Evolutionary conservation across 2,329 filamentous ascomycete species (phyloP).

Genomic region (Mycocentrospora acerina): DNA sequence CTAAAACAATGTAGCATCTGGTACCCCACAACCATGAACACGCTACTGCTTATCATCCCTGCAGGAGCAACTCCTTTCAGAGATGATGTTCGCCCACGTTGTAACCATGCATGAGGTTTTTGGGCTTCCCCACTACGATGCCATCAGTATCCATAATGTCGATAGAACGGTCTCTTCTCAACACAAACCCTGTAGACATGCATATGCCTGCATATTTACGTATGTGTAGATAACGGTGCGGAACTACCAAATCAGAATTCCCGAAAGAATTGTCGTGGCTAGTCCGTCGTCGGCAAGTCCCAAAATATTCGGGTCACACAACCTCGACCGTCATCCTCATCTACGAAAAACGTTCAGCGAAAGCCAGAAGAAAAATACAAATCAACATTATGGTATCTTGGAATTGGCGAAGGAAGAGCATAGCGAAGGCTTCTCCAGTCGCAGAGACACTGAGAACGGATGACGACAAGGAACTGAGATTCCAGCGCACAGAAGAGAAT

Average conservation of each 20-base stretch:
- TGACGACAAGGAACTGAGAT: constrained; percentile 6
- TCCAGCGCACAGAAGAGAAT: constrained; percentile 8
- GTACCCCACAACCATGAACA: constrained; percentile 2
- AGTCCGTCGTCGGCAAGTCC: no score
- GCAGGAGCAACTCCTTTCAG: constrained; percentile 12
- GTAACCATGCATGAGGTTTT: constrained; percentile 2
- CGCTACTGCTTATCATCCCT: constrained; percentile 1
- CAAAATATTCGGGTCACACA: no score
- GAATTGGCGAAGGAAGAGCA: constrained; percentile 20
- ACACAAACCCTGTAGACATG: not conserved
- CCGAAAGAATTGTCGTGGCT: no score
- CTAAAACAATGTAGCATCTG: constrained; percentile 10
- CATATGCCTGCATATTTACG: constrained; percentile 5
- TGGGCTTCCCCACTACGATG: constrained; percentile 14
- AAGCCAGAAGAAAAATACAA: no score
- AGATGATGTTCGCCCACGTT: constrained; percentile 5
- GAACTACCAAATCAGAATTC: no score
- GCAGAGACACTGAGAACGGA: not conserved
- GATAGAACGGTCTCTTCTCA: constrained; percentile 15
- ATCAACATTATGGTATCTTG: constrained; percentile 8
- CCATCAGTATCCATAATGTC: constrained; percentile 26
- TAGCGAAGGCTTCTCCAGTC: constrained; percentile 2
- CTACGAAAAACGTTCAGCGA: no score
- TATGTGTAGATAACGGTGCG: constrained; percentile 1
- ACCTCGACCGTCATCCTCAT: no score